Evolutionary conservation across 1,139 yeast genomes (phyloP).

Genomic region (Meyerozyma carpophila): DNA sequence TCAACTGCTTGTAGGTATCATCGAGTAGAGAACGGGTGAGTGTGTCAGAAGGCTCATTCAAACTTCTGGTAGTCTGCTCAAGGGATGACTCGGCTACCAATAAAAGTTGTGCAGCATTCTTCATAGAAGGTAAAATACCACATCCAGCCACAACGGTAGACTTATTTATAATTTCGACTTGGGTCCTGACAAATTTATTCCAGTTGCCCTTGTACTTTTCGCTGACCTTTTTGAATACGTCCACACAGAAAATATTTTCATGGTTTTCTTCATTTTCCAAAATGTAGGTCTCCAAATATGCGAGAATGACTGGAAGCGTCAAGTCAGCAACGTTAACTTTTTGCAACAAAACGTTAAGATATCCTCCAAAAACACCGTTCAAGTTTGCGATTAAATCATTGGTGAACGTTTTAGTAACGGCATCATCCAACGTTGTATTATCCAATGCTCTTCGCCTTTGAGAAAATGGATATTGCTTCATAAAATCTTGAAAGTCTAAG

Average conservation of each 20-base stretch:
- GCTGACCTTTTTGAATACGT: conserved; percentile 44
- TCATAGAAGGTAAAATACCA: conserved; percentile 32
- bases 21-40: conserved; percentile 32
- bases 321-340: conserved; percentile 33
- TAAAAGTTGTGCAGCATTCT: conserved; percentile 29
- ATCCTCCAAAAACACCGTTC: conserved; percentile 51
- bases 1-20: conserved; percentile 34
- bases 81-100: conserved; percentile 30
- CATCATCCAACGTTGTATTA: conserved; percentile 15
- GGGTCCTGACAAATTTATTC: conserved; percentile 53
- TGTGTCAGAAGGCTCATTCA: conserved; percentile 17
- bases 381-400: conserved; percentile 49
- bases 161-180: conserved; percentile 49
- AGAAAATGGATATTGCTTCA: conserved; percentile 36
- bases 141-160: conserved; percentile 40
- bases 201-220: conserved; percentile 53
- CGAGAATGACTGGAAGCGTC: conserved; percentile 31
- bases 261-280: conserved; percentile 49
- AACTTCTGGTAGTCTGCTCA: conserved; percentile 16
- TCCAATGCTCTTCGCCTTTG: conserved; percentile 25
- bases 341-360: conserved; percentile 31
- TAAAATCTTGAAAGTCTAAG: conserved; percentile 43
- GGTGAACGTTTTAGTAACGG: conserved; percentile 25
- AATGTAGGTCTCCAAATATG: conserved; percentile 36
- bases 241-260: conserved; percentile 46